Conservation (phyloP, 164 flowering plant species). For the Tetrastigma voinierianum region DNA sequence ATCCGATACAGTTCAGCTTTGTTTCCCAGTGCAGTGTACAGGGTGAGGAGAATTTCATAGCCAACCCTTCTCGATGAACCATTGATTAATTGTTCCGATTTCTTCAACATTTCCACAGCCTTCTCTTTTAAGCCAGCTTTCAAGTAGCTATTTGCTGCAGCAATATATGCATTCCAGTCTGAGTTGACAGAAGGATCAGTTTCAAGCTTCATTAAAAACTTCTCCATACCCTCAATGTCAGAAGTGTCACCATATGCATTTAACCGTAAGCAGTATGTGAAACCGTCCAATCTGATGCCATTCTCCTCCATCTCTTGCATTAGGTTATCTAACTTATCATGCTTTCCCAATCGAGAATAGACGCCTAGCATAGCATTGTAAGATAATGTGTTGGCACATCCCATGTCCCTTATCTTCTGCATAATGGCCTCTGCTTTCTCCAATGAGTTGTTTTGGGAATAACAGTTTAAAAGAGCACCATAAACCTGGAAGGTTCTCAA, state of each 20-base stretch:
- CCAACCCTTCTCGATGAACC: conserved; percentile 6
- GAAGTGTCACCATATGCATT: conserved; percentile 25
- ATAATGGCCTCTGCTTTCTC: conserved; percentile 37
- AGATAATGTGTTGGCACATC: conserved; percentile 17
- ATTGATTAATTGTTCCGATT: conserved; percentile 20
- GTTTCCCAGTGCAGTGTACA: conserved; percentile 24
- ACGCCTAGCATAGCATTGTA: conserved; percentile 36
- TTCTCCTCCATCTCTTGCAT: conserved; percentile 33
- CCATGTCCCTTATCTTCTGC: conserved; percentile 30
- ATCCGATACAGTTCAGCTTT: conserved; percentile 38
- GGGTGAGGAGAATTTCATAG: conserved; percentile 24
- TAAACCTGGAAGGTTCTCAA: conserved; percentile 15
- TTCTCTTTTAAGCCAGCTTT: conserved; percentile 32
- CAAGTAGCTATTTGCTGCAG: conserved; percentile 32
- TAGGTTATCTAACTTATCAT: conserved; percentile 27
- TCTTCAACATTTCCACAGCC: conserved; percentile 22
- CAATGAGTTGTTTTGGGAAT: conserved; percentile 15
- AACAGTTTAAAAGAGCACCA: conserved; percentile 37
- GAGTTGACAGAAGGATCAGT: conserved; percentile 17
- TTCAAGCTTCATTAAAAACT: conserved; percentile 29
- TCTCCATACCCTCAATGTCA: conserved; percentile 38
- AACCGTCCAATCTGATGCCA: conserved; percentile 15
- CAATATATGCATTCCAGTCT: conserved; percentile 25
- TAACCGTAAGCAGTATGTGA: conserved; percentile 20
- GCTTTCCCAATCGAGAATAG: conserved; percentile 22